Base-by-base conservation (phyloP, 345 rosid genomes). In the Bruguiera gymnorhiza region DNA sequence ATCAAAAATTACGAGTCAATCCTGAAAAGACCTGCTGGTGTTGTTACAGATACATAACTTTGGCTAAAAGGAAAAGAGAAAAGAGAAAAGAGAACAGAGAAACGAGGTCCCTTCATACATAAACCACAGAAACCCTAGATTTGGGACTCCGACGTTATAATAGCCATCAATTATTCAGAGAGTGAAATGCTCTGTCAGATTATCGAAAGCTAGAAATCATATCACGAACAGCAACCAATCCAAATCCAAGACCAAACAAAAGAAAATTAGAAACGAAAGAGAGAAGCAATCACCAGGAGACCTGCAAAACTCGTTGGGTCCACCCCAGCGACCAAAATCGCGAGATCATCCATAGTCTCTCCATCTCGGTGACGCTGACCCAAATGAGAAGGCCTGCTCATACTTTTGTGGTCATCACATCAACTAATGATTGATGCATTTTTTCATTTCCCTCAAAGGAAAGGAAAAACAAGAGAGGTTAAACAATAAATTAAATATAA, bases 221-320 rank as follows among this genome's bases (percentile, higher is more conserved):
- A 26, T 23, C 23, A 26, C 3, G 27, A 9, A 13, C 8, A 20
- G 4, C 10, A 31, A 27, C 16, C 58, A 60, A 48, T 24, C 19
- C 3, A 32, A 5, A 5, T 32, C 7, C 18, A 63, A 50, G 6
- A 26, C 30, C 16, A 32, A 60, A 60, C 6, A 3, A 6, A 34
- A 57, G 10, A 19, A 56, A 15, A 67, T 21, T 20, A 30, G 51
- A 27, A 52, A 55, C 19, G 16, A 32, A 19, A 0, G 6, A 34
- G 57, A 0, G 27, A 8, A 51, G 2, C 10, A 9, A 80, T 68
- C 63, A 95, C 99, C 92, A 67, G 89, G 83, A 73, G 88, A 89
- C 63, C 91, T 76, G 67, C 96, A 90, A 70, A 88, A 86, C 60
- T 96, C 96, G 19, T 75, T 75, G 65, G 96, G 77, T 70, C 84